Evolutionary conservation across 306 rosid genomes (phyloP).

Genomic region (Corylus avellana): DNA sequence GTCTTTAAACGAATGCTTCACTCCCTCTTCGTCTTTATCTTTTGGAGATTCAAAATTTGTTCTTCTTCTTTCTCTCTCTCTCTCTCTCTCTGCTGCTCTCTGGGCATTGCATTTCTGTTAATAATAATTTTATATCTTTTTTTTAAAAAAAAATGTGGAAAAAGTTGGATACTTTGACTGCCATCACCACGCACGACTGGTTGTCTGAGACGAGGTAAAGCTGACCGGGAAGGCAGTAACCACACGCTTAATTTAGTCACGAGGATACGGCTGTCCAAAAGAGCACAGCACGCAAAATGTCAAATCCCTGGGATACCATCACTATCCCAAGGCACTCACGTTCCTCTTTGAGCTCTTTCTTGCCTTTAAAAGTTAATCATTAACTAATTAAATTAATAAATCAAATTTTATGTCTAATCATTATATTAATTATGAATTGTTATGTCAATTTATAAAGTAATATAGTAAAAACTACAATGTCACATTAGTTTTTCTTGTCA

Average conservation of each 20-base stretch:
- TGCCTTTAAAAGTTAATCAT: neutral
- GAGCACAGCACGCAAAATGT: constrained; percentile 22
- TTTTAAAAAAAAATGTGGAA: too few relatives aligned
- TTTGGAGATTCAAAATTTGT: constrained; percentile 15
- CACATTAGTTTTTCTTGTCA: neutral
- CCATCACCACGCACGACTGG: constrained; percentile 8
- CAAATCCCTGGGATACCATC: constrained; percentile 36
- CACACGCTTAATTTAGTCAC: constrained; percentile 30
- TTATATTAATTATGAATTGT: too few relatives aligned
- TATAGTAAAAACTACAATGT: too few relatives aligned
- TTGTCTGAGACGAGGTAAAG: neutral
- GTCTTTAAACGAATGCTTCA: constrained; percentile 39
- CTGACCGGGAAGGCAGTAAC: neutral
- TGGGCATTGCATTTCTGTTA: too few relatives aligned
- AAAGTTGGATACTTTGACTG: constrained; percentile 16
- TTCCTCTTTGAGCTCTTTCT: neutral
- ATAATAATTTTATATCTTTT: too few relatives aligned
- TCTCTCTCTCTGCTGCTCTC: too few relatives aligned
- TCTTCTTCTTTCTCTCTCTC: too few relatives aligned
- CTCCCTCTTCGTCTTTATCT: constrained; percentile 21
- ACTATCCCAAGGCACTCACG: constrained; percentile 22
- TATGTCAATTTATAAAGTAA: too few relatives aligned
- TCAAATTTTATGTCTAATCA: too few relatives aligned
- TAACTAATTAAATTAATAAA: too few relatives aligned
- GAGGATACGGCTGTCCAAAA: constrained; percentile 16